These are phyloP conservation scores for Paracoccidioides lutzii DNA, from an alignment of 2,329 filamentous ascomycete species.

Conservation along the genomic window DNA sequence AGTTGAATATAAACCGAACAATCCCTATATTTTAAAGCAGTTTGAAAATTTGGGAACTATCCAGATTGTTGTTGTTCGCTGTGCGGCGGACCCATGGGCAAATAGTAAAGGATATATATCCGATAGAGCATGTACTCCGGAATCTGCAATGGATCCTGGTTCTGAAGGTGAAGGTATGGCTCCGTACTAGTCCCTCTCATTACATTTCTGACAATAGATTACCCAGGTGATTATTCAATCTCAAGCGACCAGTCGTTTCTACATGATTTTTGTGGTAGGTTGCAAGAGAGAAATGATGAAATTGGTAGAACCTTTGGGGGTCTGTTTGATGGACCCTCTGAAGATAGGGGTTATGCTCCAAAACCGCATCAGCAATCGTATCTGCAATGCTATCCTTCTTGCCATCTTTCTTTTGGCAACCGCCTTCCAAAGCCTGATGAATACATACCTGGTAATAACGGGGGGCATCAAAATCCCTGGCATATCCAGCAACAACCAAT, in stretches of 20 bases:
- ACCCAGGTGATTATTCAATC: neutral
- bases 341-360: neutral
- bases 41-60: constrained; percentile 20
- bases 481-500: neutral
- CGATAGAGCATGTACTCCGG: constrained; percentile 9
- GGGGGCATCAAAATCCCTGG: neutral
- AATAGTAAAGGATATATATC: constrained; percentile 10
- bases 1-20: neutral
- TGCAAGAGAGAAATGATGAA: neutral
- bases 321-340: constrained; percentile 1
- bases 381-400: neutral
- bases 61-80: constrained; percentile 20
- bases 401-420: neutral
- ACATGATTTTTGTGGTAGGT: neutral
- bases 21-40: constrained; percentile 3
- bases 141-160: constrained; percentile 13
- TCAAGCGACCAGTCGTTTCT: neutral
- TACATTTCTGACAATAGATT: neutral
- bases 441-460: neutral
- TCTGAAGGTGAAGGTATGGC: constrained; percentile 13
- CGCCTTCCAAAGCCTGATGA: neutral
- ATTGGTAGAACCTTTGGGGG: neutral
- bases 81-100: constrained; percentile 4
- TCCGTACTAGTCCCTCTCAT: too few species aligned
- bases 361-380: neutral